Evolutionary conservation across 306 rosid genomes (phyloP).

Genomic region (Carpinus viminea): DNA sequence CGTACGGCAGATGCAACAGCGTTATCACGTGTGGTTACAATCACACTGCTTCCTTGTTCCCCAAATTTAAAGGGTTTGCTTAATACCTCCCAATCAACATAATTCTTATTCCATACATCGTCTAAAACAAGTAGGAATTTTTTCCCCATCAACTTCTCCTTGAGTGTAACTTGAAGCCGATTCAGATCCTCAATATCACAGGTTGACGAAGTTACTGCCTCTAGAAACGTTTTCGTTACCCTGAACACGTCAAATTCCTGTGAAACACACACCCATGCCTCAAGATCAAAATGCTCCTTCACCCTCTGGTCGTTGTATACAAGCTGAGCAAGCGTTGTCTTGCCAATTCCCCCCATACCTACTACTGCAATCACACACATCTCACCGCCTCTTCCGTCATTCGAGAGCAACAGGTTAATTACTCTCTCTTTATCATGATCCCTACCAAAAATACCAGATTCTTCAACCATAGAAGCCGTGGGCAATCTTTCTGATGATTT

Average conservation of each 20-base stretch:
- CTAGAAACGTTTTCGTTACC: slow-evolving; percentile 10
- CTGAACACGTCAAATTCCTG: slow-evolving; percentile 10
- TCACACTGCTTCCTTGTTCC: slow-evolving; percentile 2
- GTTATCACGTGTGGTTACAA: slow-evolving; percentile 24
- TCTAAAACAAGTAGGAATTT: slow-evolving; percentile 35
- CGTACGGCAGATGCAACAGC: slow-evolving; percentile 14
- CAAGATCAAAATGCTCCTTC: background rate
- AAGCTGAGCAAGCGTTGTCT: slow-evolving; percentile 16
- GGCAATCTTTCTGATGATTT: background rate
- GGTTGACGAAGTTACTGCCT: background rate
- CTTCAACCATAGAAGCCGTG: background rate
- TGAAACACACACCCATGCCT: slow-evolving; percentile 18
- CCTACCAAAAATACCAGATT: slow-evolving; percentile 10
- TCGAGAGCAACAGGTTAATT: background rate
- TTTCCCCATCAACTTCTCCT: background rate
- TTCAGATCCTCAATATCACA: background rate
- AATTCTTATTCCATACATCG: slow-evolving; percentile 32
- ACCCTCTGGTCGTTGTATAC: slow-evolving; percentile 16
- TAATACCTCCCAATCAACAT: slow-evolving; percentile 14
- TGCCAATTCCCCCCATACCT: slow-evolving; percentile 23
- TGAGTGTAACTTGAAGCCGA: background rate
- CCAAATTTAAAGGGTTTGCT: slow-evolving; percentile 1
- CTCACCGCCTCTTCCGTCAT: background rate
- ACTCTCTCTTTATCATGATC: slow-evolving; percentile 3
- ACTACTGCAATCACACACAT: slow-evolving; percentile 7